These are phyloP conservation scores for Ogataea parapolymorpha DNA, from an alignment of 805 yeast species.

Conservation along the genomic window DNA sequence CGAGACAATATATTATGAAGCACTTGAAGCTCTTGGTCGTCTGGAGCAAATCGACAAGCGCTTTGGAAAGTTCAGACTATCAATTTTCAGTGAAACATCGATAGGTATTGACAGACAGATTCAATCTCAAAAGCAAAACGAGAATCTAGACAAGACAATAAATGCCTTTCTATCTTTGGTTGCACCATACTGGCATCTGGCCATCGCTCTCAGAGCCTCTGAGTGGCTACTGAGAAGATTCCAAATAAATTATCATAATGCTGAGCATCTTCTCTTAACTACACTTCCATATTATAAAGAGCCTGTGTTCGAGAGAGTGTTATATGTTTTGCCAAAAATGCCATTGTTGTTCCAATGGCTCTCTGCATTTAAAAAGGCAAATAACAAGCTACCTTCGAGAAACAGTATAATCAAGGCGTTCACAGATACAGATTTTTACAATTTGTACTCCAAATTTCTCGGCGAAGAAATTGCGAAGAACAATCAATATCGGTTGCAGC, in stretches of 20 bases:
- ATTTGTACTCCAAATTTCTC: constrained; percentile 59
- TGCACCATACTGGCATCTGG: constrained; percentile 72
- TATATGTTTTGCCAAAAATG: constrained; percentile 65
- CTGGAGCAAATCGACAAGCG: constrained; percentile 70
- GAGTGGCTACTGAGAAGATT: constrained; percentile 96
- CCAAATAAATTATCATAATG: constrained; percentile 75
- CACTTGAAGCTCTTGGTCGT: constrained; percentile 73
- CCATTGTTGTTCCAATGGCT: constrained; percentile 83
- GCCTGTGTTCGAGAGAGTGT: constrained; percentile 69
- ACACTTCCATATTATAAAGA: constrained; percentile 77
- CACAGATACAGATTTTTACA: constrained; percentile 64
- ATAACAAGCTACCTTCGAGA: constrained; percentile 58
- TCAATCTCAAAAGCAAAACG: constrained; percentile 72
- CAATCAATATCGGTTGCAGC: constrained; percentile 61
- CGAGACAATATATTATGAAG: constrained; percentile 69
- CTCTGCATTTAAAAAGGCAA: constrained; percentile 55
- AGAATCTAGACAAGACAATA: constrained; percentile 71
- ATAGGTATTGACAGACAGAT: constrained; percentile 76
- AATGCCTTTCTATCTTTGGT: constrained; percentile 68
- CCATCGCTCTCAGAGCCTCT: constrained; percentile 74
- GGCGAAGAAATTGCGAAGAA: constrained; percentile 48
- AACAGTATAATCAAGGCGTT: constrained; percentile 70
- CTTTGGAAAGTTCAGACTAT: constrained; percentile 62
- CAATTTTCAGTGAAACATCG: constrained; percentile 82
- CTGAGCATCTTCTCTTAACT: constrained; percentile 68